A percentile compares a stretch with the other conserved stretches of the same genome.
Evolutionary conservation across 2,329 filamentous ascomycete genomes (phyloP).

Genomic region (Cercospora citrullina): DNA sequence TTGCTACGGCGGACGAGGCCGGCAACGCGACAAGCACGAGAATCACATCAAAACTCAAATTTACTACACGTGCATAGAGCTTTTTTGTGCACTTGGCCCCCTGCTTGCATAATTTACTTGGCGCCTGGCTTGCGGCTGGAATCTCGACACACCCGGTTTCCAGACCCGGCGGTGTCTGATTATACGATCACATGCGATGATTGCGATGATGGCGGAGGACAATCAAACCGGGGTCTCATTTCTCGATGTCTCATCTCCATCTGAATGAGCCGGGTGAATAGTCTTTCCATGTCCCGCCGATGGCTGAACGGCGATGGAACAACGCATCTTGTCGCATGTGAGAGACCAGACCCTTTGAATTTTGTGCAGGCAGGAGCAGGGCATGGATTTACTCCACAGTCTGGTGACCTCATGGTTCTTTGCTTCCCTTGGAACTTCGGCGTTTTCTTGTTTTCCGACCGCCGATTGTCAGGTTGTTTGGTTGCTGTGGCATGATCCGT

Average conservation of each 20-base stretch:
- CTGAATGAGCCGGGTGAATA: background rate
- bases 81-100: background rate
- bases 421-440: background rate
- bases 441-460: background rate
- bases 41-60: background rate
- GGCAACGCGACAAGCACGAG: background rate
- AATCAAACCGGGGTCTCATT: background rate
- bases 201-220: background rate
- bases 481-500: background rate
- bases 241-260: background rate
- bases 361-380: background rate
- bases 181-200: background rate
- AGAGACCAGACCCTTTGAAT: background rate
- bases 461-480: background rate
- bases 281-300: background rate
- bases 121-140: background rate
- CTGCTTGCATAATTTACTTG: background rate
- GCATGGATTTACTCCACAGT: background rate
- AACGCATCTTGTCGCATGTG: background rate
- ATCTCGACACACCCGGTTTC: background rate
- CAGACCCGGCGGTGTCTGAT: background rate
- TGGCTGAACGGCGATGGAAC: background rate
- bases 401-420: background rate
- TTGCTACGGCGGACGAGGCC: background rate
- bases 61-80: background rate